Base-by-base conservation (phyloP, 805 yeast genomes). In the Maudiozyma pseudohumilis region DNA sequence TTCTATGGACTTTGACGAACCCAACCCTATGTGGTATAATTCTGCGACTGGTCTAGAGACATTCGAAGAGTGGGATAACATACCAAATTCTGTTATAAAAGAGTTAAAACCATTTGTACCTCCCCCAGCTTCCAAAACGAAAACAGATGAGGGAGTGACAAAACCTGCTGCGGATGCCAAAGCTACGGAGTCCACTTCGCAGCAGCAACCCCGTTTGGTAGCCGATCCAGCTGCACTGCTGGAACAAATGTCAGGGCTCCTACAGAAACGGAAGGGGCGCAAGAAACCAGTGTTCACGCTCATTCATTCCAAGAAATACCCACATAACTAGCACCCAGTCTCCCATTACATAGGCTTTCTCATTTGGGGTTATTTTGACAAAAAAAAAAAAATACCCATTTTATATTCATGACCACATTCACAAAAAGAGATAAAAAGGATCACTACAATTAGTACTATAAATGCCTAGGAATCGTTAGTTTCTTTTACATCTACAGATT, bases 11-110 rank as follows among this genome's bases (percentile, higher is more conserved):
- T 29, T 48, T 39, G 56, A 53, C 33, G 52, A 50, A 26, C 44
- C 39, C 10, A 22, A 38, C 21, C 17, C 34, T 22, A 34, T 39
- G 6, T 62, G 66, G 66, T 47, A 50, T 16, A 50, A 53, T 36
- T 59, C 65, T 10, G 64, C 65, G 1, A 52, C 64, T 1, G 65
- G 66, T 0, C 35, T 55, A 10, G 64, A 61, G 39, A 45, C 43
- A n/a, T 62, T 54, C 36, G 47, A 48, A 7, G 63, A 57, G 35
- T 59, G 62, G 62, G 60, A 57, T 26, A 45, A 46, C 22, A 36
- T 58, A 12, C 65, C 65, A 23, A 47, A 52, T 36, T 57, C 57
- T 7, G 48, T 57, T 7, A 46, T 51, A 5, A 49, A 46, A 26
- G 48, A 48, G 15, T 40, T 63, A 28, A 46, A 48, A 29, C 69